phyloP scores from a whole-genome alignment of 1,284 basidiomycete genomes.

The Trametes versicolor region DNA sequence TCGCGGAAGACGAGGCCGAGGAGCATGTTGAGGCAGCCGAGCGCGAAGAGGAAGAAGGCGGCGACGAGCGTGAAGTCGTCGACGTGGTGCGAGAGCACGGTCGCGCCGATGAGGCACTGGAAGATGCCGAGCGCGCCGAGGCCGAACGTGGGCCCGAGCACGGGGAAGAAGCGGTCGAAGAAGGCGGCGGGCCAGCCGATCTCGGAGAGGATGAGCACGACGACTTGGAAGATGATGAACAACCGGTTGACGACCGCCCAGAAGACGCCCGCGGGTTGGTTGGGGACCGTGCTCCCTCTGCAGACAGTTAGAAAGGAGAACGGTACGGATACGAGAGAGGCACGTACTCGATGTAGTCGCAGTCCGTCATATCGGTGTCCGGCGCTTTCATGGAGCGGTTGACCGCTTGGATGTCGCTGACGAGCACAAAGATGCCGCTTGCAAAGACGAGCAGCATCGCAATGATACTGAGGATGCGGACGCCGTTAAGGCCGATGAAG shows the following conservation, averaged over 20 bases:
- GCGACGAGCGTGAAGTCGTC: constrained; percentile 88
- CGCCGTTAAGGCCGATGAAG: constrained; percentile 84
- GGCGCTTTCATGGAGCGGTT: constrained; percentile 62
- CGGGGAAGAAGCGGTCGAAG: constrained; percentile 86
- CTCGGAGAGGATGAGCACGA: constrained; percentile 85
- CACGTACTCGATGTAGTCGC: constrained; percentile 82
- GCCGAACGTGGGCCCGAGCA: constrained; percentile 83
- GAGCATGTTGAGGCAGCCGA: constrained; percentile 86
- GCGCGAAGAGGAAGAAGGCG: constrained; percentile 85
- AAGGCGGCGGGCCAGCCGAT: constrained; percentile 79
- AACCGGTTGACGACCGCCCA: constrained; percentile 89
- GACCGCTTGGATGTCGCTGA: constrained; percentile 81
- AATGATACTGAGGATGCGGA: constrained; percentile 84
- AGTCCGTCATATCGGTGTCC: constrained; percentile 56
- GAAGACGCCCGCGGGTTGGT: constrained; percentile 88
- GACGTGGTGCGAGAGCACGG: constrained; percentile 86
- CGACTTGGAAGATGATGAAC: constrained; percentile 83
- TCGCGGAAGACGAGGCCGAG: constrained; percentile 80
- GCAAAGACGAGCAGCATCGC: constrained; percentile 82
- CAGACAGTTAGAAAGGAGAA: constrained; percentile 2
- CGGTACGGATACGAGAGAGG: constrained; percentile 9
- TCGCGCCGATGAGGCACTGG: constrained; percentile 85
- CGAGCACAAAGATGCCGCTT: constrained; percentile 85
- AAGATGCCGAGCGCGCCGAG: constrained; percentile 88
- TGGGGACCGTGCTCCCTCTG: constrained; percentile 86